phyloP scores from a whole-genome alignment of 176 grass and related monocot genomes.

The Paspalum vaginatum region DNA sequence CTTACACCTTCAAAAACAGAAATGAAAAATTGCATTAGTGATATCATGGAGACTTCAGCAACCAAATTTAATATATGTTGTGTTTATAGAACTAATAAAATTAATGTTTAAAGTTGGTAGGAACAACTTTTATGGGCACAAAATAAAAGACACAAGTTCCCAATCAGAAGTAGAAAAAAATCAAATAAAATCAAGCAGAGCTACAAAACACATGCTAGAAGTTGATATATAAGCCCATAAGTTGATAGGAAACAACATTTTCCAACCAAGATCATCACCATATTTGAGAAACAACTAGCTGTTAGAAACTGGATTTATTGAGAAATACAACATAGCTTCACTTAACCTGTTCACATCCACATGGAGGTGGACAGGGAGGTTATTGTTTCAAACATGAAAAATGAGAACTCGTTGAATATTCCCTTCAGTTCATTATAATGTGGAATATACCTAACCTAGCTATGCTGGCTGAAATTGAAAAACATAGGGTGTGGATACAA shows the following conservation, averaged over 20 bases:
- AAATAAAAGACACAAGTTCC: background rate
- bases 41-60: slow-evolving; percentile 7
- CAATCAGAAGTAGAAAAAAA: background rate
- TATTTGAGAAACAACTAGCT: background rate
- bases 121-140: background rate
- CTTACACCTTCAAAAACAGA: slow-evolving; percentile 58
- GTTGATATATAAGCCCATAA: too few species aligned
- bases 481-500: slow-evolving; percentile 2
- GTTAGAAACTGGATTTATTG: slow-evolving; percentile 15
- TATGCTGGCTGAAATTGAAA: slow-evolving; percentile 1
- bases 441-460: background rate
- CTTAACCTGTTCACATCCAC: background rate
- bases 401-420: slow-evolving; percentile 23
- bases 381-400: background rate
- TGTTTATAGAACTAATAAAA: slow-evolving; percentile 21
- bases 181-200: background rate
- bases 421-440: background rate
- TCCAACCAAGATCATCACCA: background rate
- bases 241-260: background rate
- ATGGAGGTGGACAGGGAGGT: background rate
- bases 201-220: background rate
- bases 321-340: background rate
- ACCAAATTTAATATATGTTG: slow-evolving; percentile 9
- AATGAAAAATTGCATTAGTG: slow-evolving; percentile 1
- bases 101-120: background rate